Conservation (phyloP, 139 green algal species). For the Spirogloea muscicola region DNA sequence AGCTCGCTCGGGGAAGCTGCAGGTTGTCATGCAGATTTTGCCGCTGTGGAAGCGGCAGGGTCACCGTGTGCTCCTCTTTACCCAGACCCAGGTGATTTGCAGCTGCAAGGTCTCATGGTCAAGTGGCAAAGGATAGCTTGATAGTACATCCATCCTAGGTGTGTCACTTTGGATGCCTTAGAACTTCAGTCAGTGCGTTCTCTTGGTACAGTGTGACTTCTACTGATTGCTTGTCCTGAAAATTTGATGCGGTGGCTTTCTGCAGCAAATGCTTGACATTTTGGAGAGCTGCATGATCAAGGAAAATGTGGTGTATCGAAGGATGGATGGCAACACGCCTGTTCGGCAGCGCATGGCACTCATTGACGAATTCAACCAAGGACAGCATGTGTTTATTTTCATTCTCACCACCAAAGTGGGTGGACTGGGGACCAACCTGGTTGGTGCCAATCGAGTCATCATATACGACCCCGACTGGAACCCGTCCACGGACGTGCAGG, state of each 20-base stretch:
- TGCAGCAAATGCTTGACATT: constrained; percentile 99
- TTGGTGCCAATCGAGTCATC: constrained; percentile 82
- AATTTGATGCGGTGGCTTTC: no score
- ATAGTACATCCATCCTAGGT: no score
- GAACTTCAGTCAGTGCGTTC: no score
- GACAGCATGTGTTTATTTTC: constrained; percentile 71
- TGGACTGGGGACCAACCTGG: constrained; percentile 94
- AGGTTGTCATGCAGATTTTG: constrained; percentile 69
- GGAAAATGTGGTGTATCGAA: constrained; percentile 65
- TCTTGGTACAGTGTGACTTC: no score
- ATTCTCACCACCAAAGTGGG: constrained; percentile 94
- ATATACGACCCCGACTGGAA: constrained; percentile 99
- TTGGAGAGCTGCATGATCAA: constrained; percentile 69
- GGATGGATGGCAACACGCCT: constrained; percentile 90
- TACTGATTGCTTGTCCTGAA: no score
- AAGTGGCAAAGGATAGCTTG: no score
- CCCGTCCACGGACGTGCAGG: constrained; percentile 79
- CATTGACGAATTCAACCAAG: constrained; percentile 65
- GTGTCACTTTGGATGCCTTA: no score
- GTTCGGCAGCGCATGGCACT: constrained; percentile 66
- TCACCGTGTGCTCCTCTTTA: constrained; percentile 61
- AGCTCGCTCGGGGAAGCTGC: constrained; percentile 78
- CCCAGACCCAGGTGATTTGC: no score
- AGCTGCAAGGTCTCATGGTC: no score
- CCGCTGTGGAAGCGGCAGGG: constrained; percentile 69